Base-by-base conservation (phyloP, 2,329 filamentous ascomycete species). In the Ascochyta fabae region DNA sequence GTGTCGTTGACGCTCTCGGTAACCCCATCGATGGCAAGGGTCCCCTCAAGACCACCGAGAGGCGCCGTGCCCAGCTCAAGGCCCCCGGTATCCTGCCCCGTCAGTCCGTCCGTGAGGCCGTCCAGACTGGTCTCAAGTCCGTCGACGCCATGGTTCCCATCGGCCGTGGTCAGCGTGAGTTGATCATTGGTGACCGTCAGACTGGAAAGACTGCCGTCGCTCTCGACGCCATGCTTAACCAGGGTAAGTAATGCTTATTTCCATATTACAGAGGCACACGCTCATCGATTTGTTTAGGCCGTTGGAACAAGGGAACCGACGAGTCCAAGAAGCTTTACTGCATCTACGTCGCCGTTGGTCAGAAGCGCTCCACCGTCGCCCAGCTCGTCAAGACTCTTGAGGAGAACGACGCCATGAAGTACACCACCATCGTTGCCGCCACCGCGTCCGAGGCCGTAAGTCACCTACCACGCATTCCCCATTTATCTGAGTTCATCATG, bases 111-210 rank as follows among this genome's bases (percentile, higher is more conserved):
- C 92, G 92, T 84, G 86, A 99, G 87, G 94, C 95, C 70, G 94
- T 99, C 70, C 95, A 99, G 89, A 99, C 95, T 79, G 95, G 95
- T 86, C 89, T 98, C 74, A 99, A 99, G 88, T 96, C 92, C 73
- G 86, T 99, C 84, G 95, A 99, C 79, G 93, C 95, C 83, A 98
- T 99, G 95, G 95, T 99, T 73, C 95, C 95, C 75, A 97, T 99
- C 75, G 95, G 95, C 80, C 95, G 95, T 94, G 95, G 95, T 78
- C 95, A 99, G 87, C 95, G 95, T 94, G 95, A 99, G 86, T 85
- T 99, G 87, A 98, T 99, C 81, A 99, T 99, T 82, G 95, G 95
- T 86, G 95, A 99, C 80, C 95, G 95, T 92, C 95, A 99, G 84
- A 99, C 95, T 74, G 95, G 95, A 82, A 99, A 99, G 90, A 99